A percentile compares a stretch with the other conserved stretches of the same genome.
phyloP scores from a whole-genome alignment of 805 yeast species.

The Candida odintsovae region DNA sequence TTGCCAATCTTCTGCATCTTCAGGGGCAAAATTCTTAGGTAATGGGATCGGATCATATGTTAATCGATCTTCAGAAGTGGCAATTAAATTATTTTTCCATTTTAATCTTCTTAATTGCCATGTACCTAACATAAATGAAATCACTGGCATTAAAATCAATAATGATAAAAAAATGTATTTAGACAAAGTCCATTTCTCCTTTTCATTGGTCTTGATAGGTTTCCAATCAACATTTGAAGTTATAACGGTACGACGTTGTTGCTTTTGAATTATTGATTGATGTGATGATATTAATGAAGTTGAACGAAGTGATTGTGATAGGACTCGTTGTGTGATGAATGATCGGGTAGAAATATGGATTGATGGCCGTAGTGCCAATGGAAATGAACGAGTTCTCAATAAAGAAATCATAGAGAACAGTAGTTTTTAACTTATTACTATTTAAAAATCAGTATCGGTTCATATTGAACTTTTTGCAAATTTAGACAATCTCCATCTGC shows the following conservation, averaged over 20 bases:
- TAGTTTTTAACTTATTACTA: too few relatives aligned
- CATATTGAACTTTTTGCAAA: too few relatives aligned
- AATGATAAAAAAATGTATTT: slow-evolving; percentile 30
- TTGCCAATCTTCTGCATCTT: slow-evolving; percentile 67
- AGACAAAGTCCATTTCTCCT: slow-evolving; percentile 26
- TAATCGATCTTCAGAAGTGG: slow-evolving; percentile 76
- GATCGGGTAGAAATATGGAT: not conserved
- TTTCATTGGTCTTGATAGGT: slow-evolving; percentile 51
- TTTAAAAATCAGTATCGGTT: too few relatives aligned
- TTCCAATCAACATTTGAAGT: slow-evolving; percentile 82
- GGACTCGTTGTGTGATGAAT: not conserved
- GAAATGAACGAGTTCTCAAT: not conserved
- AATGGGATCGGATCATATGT: slow-evolving; percentile 67
- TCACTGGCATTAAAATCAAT: slow-evolving; percentile 71
- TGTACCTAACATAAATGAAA: slow-evolving; percentile 80
- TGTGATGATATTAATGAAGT: not conserved
- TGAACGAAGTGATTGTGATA: not conserved
- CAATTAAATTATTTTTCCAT: slow-evolving; percentile 85
- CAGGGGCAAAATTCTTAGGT: slow-evolving; percentile 62
- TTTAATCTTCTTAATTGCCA: slow-evolving; percentile 86
- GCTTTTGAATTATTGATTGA: not conserved
- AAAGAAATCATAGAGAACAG: too few relatives aligned
- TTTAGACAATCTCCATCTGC: not conserved
- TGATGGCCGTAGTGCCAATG: not conserved
- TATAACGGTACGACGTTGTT: slow-evolving; percentile 33